A percentile compares a stretch with the other conserved stretches of the same genome.
These are phyloP conservation scores for Trametes villosa DNA, from an alignment of 768 basidiomycete species.

Conservation along the genomic window DNA sequence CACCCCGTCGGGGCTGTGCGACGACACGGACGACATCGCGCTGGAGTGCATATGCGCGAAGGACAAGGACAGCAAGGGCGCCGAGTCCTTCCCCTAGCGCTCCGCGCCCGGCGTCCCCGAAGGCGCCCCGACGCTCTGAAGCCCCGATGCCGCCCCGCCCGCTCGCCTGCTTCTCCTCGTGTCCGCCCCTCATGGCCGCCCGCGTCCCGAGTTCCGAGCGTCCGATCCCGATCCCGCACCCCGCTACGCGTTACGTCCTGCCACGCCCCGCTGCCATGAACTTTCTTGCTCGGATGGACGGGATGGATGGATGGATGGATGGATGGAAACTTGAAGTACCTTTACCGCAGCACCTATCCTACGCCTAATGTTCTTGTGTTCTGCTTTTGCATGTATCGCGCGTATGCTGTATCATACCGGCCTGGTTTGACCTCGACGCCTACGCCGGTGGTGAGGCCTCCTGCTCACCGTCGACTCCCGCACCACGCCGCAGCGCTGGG, in stretches of 20 bases:
- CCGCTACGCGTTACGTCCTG: too few relatives aligned
- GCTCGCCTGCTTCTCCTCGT: too few relatives aligned
- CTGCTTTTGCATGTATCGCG: neutral
- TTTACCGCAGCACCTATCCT: neutral
- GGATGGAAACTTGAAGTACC: neutral
- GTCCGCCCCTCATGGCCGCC: too few relatives aligned
- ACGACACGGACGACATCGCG: constrained; percentile 8
- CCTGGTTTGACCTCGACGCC: too few relatives aligned
- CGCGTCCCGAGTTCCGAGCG: too few relatives aligned
- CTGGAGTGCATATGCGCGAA: constrained; percentile 11
- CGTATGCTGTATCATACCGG: neutral
- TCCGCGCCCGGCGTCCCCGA: neutral
- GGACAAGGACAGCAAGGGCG: constrained; percentile 1
- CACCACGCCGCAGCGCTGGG: constrained; percentile 58
- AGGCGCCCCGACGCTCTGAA: neutral
- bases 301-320: neutral
- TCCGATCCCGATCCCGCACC: neutral
- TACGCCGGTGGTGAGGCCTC: too few relatives aligned
- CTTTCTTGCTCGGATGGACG: neutral
- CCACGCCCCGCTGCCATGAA: neutral
- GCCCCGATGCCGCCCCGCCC: neutral
- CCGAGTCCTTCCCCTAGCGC: neutral
- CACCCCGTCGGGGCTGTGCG: neutral
- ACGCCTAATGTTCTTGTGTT: neutral
- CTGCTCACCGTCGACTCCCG: constrained; percentile 55